Conservation (phyloP, 129 eudicot species). For the Apium graveolens region DNA sequence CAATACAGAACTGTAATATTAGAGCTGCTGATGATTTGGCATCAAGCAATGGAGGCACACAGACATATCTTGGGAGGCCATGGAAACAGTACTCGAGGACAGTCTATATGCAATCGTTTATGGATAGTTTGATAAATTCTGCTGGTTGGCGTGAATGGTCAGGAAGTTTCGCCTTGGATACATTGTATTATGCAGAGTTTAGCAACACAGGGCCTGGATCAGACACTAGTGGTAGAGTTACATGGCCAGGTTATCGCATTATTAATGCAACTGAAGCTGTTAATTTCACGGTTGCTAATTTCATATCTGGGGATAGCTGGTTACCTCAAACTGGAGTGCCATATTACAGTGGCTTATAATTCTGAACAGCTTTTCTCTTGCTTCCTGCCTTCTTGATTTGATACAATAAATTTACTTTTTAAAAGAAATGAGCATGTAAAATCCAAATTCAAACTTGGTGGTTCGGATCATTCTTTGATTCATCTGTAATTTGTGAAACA, state of each 20-base stretch:
- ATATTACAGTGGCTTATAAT: conserved; percentile 37
- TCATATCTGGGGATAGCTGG: conserved; percentile 65
- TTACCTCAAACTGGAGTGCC: conserved; percentile 70
- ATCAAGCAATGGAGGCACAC: conserved; percentile 18
- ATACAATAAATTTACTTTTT: background rate
- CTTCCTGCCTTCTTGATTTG: background rate
- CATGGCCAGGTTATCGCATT: conserved; percentile 59
- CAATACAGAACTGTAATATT: conserved; percentile 58
- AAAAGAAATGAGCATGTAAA: background rate
- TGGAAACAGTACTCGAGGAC: conserved; percentile 86
- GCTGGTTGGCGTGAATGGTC: conserved; percentile 71
- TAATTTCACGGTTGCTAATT: conserved; percentile 51
- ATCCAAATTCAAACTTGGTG: background rate
- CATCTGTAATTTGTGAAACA: background rate
- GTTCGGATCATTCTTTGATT: background rate
- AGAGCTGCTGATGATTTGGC: conserved; percentile 57
- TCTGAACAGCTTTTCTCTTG: background rate
- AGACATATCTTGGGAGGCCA: conserved; percentile 80
- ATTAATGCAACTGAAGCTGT: conserved; percentile 59
- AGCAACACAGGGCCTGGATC: conserved; percentile 68
- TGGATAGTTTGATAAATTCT: conserved; percentile 38
- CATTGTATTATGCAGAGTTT: conserved; percentile 77
- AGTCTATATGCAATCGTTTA: conserved; percentile 44
- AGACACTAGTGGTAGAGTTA: conserved; percentile 45
- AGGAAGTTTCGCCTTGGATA: conserved; percentile 67